A percentile compares a stretch with the other conserved stretches of the same genome.
Conservation (phyloP, 2,329 filamentous ascomycete genomes). For the Laburnicola sp. region DNA sequence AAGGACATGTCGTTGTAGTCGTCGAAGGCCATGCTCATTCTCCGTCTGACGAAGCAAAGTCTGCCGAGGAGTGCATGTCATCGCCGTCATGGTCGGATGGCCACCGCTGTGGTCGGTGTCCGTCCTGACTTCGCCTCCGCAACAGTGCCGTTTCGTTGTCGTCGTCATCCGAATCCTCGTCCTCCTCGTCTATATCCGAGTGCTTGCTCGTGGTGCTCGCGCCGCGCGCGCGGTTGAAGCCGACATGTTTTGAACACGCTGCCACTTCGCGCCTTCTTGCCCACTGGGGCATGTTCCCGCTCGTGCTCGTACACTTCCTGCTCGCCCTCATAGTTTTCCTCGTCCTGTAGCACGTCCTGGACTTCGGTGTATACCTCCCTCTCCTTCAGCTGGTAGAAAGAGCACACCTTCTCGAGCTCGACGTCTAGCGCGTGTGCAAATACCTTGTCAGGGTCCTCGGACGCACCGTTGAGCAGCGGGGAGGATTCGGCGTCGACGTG, state of each 20-base stretch:
- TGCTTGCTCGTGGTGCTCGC: slow-evolving; percentile 47
- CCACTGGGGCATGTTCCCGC: slow-evolving; percentile 43
- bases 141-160: slow-evolving; percentile 54
- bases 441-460: slow-evolving; percentile 73
- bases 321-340: slow-evolving; percentile 68
- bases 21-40: slow-evolving; percentile 69
- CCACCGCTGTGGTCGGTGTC: slow-evolving; percentile 27
- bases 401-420: slow-evolving; percentile 91
- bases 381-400: slow-evolving; percentile 90
- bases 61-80: slow-evolving; percentile 66
- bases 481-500: slow-evolving; percentile 76
- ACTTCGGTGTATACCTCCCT: slow-evolving; percentile 82
- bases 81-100: slow-evolving; percentile 42
- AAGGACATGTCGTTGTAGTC: slow-evolving; percentile 78
- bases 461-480: slow-evolving; percentile 71
- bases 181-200: slow-evolving; percentile 58
- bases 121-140: slow-evolving; percentile 45
- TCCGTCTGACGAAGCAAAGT: slow-evolving; percentile 61
- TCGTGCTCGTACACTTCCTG: slow-evolving; percentile 42
- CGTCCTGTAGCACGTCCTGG: slow-evolving; percentile 73
- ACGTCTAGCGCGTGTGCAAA: slow-evolving; percentile 82
- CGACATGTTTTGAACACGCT: slow-evolving; percentile 60
- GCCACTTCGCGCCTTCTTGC: slow-evolving; percentile 47
- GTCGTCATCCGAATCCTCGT: slow-evolving; percentile 62
- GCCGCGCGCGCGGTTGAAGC: slow-evolving; percentile 50